A percentile compares a stretch with the other conserved stretches of the same genome.
Evolutionary conservation across 441 rosid species (phyloP).

Genomic region (Populus trichocarpa): DNA sequence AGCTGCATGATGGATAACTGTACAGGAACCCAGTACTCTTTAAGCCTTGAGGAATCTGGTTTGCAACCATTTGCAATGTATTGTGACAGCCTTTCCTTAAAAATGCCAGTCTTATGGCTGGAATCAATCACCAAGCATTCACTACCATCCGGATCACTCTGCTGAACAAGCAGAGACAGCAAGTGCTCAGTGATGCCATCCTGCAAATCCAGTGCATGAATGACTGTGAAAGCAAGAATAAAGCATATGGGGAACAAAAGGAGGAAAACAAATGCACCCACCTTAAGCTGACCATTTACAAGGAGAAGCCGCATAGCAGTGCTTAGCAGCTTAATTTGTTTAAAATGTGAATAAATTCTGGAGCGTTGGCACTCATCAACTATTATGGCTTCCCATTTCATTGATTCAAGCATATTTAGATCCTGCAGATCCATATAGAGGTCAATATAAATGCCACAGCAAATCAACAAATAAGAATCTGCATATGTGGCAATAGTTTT

Average conservation of each 20-base stretch:
- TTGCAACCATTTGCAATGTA: constrained; percentile 39
- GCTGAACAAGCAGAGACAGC: constrained; percentile 36
- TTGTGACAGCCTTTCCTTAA: constrained; percentile 45
- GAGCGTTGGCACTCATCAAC: constrained; percentile 51
- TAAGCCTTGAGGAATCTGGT: constrained; percentile 47
- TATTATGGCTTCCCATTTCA: constrained; percentile 50
- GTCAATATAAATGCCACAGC: constrained; percentile 5
- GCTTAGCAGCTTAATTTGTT: constrained; percentile 37
- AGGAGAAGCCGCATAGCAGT: constrained; percentile 47
- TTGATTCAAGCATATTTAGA: constrained; percentile 26
- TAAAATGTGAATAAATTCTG: constrained; percentile 25
- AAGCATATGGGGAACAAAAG: constrained; percentile 1
- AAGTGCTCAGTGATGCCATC: constrained; percentile 31
- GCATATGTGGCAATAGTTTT: no score
- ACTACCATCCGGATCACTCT: constrained; percentile 10
- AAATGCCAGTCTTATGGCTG: constrained; percentile 22
- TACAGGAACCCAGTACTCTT: constrained; percentile 93
- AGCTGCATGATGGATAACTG: constrained; percentile 78
- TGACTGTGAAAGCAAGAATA: not conserved
- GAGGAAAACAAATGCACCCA: constrained; percentile 19
- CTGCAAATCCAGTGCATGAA: constrained; percentile 34
- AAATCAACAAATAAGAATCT: not conserved
- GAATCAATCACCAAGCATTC: constrained; percentile 24
- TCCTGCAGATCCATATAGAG: constrained; percentile 43
- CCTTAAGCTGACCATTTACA: constrained; percentile 53